Evolutionary conservation across 2,329 filamentous ascomycete genomes (phyloP).

Genomic region (Claviceps quebecensis): DNA sequence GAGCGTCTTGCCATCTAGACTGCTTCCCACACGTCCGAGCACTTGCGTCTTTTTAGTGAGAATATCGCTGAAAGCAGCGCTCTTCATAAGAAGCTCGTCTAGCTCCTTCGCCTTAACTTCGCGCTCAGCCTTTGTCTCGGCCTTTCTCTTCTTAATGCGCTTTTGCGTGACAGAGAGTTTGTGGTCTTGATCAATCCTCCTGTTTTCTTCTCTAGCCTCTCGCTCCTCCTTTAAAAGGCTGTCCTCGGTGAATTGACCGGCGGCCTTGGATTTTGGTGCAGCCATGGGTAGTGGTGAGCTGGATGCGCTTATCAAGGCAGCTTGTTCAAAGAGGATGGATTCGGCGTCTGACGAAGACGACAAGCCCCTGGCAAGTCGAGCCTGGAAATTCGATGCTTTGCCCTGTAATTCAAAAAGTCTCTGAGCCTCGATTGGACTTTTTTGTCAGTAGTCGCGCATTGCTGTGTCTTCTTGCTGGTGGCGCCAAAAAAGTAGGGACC

Average conservation of each 20-base stretch:
- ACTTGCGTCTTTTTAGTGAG: conserved; percentile 50
- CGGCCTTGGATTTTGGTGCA: conserved; percentile 7
- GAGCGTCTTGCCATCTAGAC: conserved; percentile 43
- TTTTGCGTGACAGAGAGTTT: conserved; percentile 24
- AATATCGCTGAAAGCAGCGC: conserved; percentile 47
- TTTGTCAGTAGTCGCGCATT: not conserved
- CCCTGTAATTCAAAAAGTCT: too few species aligned
- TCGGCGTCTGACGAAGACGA: conserved; percentile 19
- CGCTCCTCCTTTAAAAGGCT: conserved; percentile 24
- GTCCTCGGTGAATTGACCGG: conserved; percentile 11
- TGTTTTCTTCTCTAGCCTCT: conserved; percentile 21
- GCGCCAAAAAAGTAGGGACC: too few species aligned
- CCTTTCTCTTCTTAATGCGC: conserved; percentile 34
- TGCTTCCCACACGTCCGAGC: conserved; percentile 46
- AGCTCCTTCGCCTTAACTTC: conserved; percentile 45
- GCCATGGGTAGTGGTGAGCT: conserved; percentile 23
- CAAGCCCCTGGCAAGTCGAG: conserved; percentile 13
- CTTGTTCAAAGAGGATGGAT: conserved; percentile 17
- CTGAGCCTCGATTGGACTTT: not conserved
- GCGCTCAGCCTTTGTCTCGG: conserved; percentile 37
- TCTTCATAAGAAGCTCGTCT: conserved; percentile 44
- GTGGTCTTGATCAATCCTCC: conserved; percentile 34
- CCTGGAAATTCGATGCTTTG: not conserved
- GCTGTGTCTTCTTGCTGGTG: too few species aligned
- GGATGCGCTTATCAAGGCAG: conserved; percentile 20